Conservation (phyloP, 225 moss, liverwort and hornwort genomes). For the Takakia lepidozioides region DNA sequence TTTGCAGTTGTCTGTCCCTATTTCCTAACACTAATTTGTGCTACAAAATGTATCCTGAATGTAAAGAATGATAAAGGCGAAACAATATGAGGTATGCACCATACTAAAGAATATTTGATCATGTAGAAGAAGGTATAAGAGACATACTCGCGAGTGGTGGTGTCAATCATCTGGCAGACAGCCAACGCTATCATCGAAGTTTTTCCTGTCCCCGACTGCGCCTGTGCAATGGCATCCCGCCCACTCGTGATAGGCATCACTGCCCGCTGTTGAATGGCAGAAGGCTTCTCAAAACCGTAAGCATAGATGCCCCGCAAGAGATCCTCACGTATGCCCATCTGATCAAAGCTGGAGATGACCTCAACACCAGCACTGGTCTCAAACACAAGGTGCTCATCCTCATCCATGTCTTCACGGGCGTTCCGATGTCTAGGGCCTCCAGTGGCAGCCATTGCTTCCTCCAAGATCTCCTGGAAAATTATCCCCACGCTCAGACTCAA, state of each 20-base stretch:
- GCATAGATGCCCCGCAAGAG: conserved; percentile 79
- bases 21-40: too few species aligned
- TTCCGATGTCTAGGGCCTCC: conserved; percentile 42
- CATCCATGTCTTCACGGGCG: conserved; percentile 49
- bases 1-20: too few species aligned
- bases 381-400: conserved; percentile 74
- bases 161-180: conserved; percentile 82
- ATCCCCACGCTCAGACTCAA: too few species aligned
- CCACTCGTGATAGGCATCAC: conserved; percentile 93
- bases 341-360: conserved; percentile 77
- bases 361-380: conserved; percentile 83
- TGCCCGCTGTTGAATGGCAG: conserved; percentile 81
- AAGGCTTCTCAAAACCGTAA: conserved; percentile 82
- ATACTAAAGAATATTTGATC: too few species aligned
- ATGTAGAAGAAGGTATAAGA: neutral
- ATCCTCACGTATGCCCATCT: conserved; percentile 82
- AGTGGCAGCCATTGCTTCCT: conserved; percentile 34
- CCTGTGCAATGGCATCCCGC: conserved; percentile 86
- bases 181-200: conserved; percentile 87
- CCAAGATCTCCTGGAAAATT: too few species aligned
- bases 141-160: conserved; percentile 72
- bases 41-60: too few species aligned
- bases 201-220: conserved; percentile 88
- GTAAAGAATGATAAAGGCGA: too few species aligned
- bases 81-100: too few species aligned